These are phyloP conservation scores for Fusarium continuum DNA, from an alignment of 2,329 filamentous ascomycete genomes.

Conservation along the genomic window DNA sequence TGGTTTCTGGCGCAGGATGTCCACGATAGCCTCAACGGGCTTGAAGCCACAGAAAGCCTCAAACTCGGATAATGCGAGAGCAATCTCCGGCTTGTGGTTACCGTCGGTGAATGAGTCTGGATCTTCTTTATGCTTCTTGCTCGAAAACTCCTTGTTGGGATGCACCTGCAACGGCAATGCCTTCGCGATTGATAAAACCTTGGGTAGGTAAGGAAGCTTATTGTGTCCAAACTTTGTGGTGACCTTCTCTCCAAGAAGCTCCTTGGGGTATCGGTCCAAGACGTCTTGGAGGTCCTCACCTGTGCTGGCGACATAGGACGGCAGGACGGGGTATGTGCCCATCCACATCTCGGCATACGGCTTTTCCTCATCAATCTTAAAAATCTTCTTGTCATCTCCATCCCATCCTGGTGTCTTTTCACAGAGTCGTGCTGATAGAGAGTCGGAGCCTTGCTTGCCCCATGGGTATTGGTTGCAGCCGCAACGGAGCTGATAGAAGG, in stretches of 20 bases:
- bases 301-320: conserved; percentile 69
- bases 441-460: conserved; percentile 74
- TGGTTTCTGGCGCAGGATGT: conserved; percentile 62
- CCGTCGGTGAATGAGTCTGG: conserved; percentile 73
- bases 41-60: conserved; percentile 83
- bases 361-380: conserved; percentile 70
- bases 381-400: conserved; percentile 49
- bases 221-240: conserved; percentile 66
- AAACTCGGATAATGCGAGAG: conserved; percentile 74
- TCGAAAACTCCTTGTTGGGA: conserved; percentile 73
- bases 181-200: conserved; percentile 79
- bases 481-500: conserved; percentile 57
- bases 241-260: conserved; percentile 70
- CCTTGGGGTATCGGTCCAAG: conserved; percentile 67
- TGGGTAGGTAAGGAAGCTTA: conserved; percentile 77
- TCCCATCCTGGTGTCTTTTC: conserved; percentile 66
- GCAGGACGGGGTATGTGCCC: conserved; percentile 77
- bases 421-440: conserved; percentile 72
- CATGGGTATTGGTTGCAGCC: conserved; percentile 71
- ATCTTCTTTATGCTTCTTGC: conserved; percentile 69
- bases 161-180: conserved; percentile 80
- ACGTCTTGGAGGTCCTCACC: conserved; percentile 72
- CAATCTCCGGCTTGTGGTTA: conserved; percentile 85
- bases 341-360: conserved; percentile 78
- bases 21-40: conserved; percentile 66